These are phyloP conservation scores for Austroboletus niveus DNA, from an alignment of 1,284 basidiomycete species.

Conservation along the genomic window DNA sequence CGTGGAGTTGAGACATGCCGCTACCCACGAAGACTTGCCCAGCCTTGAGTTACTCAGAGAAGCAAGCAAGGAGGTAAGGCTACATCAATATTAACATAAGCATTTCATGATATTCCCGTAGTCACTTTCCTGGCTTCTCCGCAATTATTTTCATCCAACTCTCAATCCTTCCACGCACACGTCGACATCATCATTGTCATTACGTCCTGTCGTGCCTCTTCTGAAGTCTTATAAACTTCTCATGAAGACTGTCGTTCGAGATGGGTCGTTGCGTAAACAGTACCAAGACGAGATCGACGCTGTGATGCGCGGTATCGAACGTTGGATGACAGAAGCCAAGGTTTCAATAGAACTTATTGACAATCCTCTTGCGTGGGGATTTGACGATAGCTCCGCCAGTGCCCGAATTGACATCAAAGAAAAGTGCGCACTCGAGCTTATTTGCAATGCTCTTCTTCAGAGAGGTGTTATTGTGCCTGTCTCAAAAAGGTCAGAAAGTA, in stretches of 20 bases:
- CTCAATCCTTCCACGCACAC: constrained; percentile 54
- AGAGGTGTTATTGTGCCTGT: constrained; percentile 73
- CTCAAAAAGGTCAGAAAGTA: constrained; percentile 65
- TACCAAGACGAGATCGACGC: constrained; percentile 50
- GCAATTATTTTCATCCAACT: constrained; percentile 77
- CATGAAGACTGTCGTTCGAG: constrained; percentile 58
- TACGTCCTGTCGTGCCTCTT: constrained; percentile 56
- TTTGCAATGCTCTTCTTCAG: constrained; percentile 62
- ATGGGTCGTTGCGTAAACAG: constrained; percentile 55
- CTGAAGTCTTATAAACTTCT: constrained; percentile 69
- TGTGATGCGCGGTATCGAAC: constrained; percentile 56
- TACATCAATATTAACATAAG: not conserved
- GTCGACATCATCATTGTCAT: constrained; percentile 28
- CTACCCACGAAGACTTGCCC: constrained; percentile 95
- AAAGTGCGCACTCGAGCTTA: constrained; percentile 68
- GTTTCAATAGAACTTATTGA: constrained; percentile 51
- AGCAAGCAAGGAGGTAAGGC: constrained; percentile 64
- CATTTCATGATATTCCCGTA: constrained; percentile 30
- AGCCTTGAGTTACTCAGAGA: constrained; percentile 78
- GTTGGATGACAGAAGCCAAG: constrained; percentile 74
- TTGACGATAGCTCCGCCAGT: constrained; percentile 30
- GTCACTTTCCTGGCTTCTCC: constrained; percentile 77
- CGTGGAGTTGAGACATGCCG: constrained; percentile 93
- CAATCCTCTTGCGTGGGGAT: constrained; percentile 48
- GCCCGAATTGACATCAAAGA: constrained; percentile 42